Base-by-base conservation (phyloP, 2,329 filamentous ascomycete genomes). In the Helotiales sp. region DNA sequence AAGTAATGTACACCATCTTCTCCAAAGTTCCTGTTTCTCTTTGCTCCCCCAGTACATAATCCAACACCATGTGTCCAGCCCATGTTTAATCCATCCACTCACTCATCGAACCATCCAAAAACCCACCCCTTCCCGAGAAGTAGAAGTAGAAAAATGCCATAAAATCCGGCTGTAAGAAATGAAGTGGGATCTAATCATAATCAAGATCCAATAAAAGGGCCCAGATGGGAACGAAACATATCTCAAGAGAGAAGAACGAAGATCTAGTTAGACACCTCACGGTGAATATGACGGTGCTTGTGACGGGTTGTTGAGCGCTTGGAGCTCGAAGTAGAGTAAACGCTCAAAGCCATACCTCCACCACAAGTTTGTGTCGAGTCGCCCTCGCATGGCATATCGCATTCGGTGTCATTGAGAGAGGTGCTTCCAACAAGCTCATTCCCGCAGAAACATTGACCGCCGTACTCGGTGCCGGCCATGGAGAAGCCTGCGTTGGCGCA, bases 351-450 rank as follows among this genome's bases (percentile, higher is more conserved):
- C 71, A 75, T 74, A 54, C 68, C 61, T 15, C 81, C 82, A 47
- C 82, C 83, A 63, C 83, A 86, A 5, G 73, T 73, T 66, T 82
- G 71, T 10, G 66, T 69, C 1, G 60, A 59, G 61, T 82, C 77
- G 22, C 80, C 82, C 52, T 77, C 75, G 67, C 83, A 85, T 1
- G 77, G 70, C 64, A 75, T 77, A 40, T 70, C 69, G 71, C 83
- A 86, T 12, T 66, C 63, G 7, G 67, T 70, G 3, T 80, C 78
- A 44, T 76, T 74, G 17, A 83, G 65, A 60, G 73, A 71, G 48
- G 73, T 68, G 27, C 73, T 75, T 40, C 72, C 71, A 25, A 67
- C 69, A 17, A 80, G 65, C 24, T 60, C 49, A 60, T 77, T 72
- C 15, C 76, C 79, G 60, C 79, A 82, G 66, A 77, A 80, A 69